Conservation (phyloP, 805 yeast genomes). For the Candida dendrica region DNA sequence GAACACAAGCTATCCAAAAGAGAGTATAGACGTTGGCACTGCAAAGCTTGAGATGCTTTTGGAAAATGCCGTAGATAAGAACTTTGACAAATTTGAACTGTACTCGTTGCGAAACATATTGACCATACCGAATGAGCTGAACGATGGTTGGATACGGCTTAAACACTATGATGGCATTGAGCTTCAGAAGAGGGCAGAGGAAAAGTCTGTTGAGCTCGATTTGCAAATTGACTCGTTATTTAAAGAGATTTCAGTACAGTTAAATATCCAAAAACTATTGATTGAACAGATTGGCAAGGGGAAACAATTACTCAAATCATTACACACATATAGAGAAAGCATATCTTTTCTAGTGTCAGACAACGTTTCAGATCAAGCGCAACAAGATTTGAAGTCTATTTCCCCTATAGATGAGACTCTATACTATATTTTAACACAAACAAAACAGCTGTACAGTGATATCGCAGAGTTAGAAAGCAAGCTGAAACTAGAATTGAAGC, state of each 20-base stretch:
- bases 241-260: slow-evolving; percentile 34
- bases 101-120: slow-evolving; percentile 75
- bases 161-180: slow-evolving; percentile 59
- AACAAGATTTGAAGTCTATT: slow-evolving; percentile 24
- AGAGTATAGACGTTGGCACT: slow-evolving; percentile 51
- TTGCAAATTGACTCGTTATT: slow-evolving; percentile 25
- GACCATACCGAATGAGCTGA: slow-evolving; percentile 57
- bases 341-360: slow-evolving; percentile 21
- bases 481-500: slow-evolving; percentile 14
- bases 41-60: slow-evolving; percentile 72
- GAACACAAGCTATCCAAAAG: slow-evolving; percentile 8
- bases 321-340: slow-evolving; percentile 26
- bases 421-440: slow-evolving; percentile 36
- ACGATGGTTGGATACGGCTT: slow-evolving; percentile 59
- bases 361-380: slow-evolving; percentile 4
- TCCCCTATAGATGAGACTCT: slow-evolving; percentile 42
- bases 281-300: slow-evolving; percentile 33
- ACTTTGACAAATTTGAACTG: slow-evolving; percentile 81
- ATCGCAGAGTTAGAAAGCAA: slow-evolving; percentile 5
- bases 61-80: slow-evolving; percentile 69
- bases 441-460: slow-evolving; percentile 22
- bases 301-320: slow-evolving; percentile 25
- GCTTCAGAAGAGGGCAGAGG: slow-evolving; percentile 13
- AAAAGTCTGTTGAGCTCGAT: slow-evolving; percentile 21
- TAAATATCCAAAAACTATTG: slow-evolving; percentile 34